Conservation (phyloP, 148 eudicot species). For the Rhododendron vialii region DNA sequence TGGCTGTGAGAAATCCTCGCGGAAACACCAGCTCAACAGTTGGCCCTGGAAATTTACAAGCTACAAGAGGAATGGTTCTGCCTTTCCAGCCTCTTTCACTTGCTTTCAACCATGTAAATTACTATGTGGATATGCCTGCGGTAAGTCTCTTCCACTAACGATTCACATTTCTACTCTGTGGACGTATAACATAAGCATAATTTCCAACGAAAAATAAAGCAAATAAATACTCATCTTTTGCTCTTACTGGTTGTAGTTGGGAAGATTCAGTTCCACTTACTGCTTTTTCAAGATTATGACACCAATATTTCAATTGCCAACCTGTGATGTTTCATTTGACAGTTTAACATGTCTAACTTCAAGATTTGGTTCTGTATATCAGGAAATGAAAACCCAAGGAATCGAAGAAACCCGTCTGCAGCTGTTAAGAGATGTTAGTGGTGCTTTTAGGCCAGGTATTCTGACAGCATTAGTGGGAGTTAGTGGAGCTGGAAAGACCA, state of each 20-base stretch:
- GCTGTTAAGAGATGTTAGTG: slow-evolving; percentile 19
- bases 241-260: neutral
- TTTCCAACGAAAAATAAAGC: neutral
- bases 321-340: neutral
- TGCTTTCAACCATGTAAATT: slow-evolving; percentile 37
- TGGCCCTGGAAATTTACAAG: neutral
- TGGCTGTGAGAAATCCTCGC: neutral
- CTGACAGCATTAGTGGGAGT: slow-evolving; percentile 25
- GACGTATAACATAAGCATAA: neutral
- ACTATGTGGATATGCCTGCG: slow-evolving; percentile 13
- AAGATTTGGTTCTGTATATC: neutral
- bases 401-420: slow-evolving; percentile 26
- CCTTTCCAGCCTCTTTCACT: slow-evolving; percentile 39
- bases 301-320: neutral
- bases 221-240: neutral
- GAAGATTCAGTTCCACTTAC: neutral
- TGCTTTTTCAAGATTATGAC: neutral
- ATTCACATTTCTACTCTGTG: neutral
- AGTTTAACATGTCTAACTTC: neutral
- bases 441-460: slow-evolving; percentile 28
- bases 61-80: slow-evolving; percentile 33
- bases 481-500: slow-evolving; percentile 3
- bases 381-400: slow-evolving; percentile 40
- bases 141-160: slow-evolving; percentile 15
- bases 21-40: neutral